These are phyloP conservation scores for Rhytidiadelphus loreus DNA, from an alignment of 225 moss, liverwort and hornwort species.

Conservation along the genomic window DNA sequence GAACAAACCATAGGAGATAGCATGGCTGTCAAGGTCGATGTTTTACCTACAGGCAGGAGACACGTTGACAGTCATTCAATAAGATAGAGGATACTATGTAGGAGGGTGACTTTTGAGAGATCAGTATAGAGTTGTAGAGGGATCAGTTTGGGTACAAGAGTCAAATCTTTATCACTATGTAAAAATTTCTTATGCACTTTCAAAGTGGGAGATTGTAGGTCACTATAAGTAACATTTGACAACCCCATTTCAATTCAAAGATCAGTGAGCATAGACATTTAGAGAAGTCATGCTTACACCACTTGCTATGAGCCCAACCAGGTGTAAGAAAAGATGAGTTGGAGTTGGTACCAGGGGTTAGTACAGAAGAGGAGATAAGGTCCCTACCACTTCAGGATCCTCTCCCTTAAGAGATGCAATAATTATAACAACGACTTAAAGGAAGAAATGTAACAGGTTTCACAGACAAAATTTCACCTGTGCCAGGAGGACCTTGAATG, in stretches of 20 bases:
- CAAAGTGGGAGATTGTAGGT: background rate
- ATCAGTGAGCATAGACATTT: background rate
- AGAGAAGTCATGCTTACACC: background rate
- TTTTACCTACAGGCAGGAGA: slow-evolving; percentile 31
- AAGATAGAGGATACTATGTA: background rate
- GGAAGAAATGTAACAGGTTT: background rate
- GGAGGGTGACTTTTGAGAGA: background rate
- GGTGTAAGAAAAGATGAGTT: background rate
- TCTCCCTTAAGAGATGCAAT: background rate
- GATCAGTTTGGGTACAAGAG: background rate
- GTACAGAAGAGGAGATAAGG: background rate
- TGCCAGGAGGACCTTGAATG: slow-evolving; percentile 60
- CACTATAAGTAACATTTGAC: background rate
- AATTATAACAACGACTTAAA: background rate
- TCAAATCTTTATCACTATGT: background rate
- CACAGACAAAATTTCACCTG: slow-evolving; percentile 12
- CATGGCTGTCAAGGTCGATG: slow-evolving; percentile 45
- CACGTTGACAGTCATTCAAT: background rate
- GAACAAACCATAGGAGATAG: slow-evolving; percentile 31
- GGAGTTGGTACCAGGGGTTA: background rate
- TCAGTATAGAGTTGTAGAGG: background rate
- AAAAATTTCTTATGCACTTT: background rate
- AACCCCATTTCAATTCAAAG: background rate
- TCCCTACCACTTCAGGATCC: background rate
- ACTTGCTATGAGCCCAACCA: background rate